Base-by-base conservation (phyloP, 1,284 basidiomycete genomes). In the Fistulinella cinereoalba region DNA sequence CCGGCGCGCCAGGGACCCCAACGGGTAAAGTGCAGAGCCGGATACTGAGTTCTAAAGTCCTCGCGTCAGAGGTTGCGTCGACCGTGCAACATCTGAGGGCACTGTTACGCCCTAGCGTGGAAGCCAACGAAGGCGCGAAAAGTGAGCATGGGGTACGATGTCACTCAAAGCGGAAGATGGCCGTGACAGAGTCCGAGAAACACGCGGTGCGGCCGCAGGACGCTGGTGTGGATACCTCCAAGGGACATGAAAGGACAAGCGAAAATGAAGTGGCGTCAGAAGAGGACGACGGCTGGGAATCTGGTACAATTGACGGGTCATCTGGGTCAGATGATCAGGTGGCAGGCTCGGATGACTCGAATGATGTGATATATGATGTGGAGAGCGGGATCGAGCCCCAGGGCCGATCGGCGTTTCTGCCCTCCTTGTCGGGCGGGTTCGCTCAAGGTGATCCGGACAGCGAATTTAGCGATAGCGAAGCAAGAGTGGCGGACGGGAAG, bases 381-480 rank as follows among this genome's bases (percentile, higher is more conserved):
- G 62, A 54, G 22, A 60, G 34, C 19, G 15, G 51, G 7, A 55
- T 60, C 34, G 60, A 43, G 45, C 43, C 60, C 5, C 54, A 54
- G n/a, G 62, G 68, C 3, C 71, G 76, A 19, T 94, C 92, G 2
- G 83, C 84, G 1, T 97, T 97, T 72, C 75, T 97, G 3, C 95
- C 95, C 18, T 88, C 90, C 1, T 80, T 97, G 23, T 79, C 91
- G 2, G 81, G 87, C 8, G 94, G 94, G 1, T 98, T 89, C 64
- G 77, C 83, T 31, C 80, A 82, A 38, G 90, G 89, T 1, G 83
- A 85, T 43, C 91, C 88, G 24, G 81, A 81, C 53, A 88, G 87
- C 16, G 92, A 94, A 58, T 80, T 80, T 50, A 85, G 87, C 57
- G 87, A 90, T 45, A 75, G 71, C 22, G 85, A 87, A 54, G 75